A percentile compares a stretch with the other conserved stretches of the same genome.
phyloP scores from a whole-genome alignment of 2,329 filamentous ascomycete species.

The Endocalyx cinctus region DNA sequence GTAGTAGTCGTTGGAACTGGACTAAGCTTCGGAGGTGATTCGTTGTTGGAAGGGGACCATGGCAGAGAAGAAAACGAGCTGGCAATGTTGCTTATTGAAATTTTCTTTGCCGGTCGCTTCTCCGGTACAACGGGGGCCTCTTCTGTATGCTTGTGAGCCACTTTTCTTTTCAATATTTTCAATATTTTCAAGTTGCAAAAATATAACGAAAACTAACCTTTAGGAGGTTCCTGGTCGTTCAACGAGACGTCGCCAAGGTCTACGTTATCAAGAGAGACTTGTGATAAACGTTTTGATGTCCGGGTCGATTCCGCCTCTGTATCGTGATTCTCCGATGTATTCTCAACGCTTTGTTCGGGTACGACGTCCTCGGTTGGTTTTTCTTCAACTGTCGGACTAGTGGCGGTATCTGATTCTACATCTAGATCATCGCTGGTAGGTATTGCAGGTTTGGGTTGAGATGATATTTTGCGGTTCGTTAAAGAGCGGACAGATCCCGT shows the following conservation, averaged over 20 bases:
- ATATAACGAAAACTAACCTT: neutral
- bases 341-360: conserved; percentile 10
- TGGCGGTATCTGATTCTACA: conserved; percentile 11
- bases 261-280: conserved; percentile 53
- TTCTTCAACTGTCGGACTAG: conserved; percentile 15
- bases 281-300: conserved; percentile 41
- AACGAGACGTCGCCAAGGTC: conserved; percentile 59
- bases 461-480: conserved; percentile 44
- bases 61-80: conserved; percentile 68
- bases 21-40: conserved; percentile 43
- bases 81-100: conserved; percentile 66
- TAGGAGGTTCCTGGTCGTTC: conserved; percentile 5
- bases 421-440: conserved; percentile 22
- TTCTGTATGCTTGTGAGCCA: conserved; percentile 15
- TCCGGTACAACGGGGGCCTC: conserved; percentile 27
- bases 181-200: neutral
- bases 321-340: no score
- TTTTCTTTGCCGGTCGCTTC: conserved; percentile 46
- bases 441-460: conserved; percentile 28
- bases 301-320: conserved; percentile 29
- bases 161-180: no score
- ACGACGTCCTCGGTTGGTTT: conserved; percentile 12
- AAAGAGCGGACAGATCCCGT: conserved; percentile 61
- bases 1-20: conserved; percentile 26
- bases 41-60: conserved; percentile 59